Percentiles rank a stretch among this genome's conserved stretches.
These are phyloP conservation scores for Diversispora epigaea DNA, from an alignment of 192 early-diverging fungal species.

Conservation along the genomic window DNA sequence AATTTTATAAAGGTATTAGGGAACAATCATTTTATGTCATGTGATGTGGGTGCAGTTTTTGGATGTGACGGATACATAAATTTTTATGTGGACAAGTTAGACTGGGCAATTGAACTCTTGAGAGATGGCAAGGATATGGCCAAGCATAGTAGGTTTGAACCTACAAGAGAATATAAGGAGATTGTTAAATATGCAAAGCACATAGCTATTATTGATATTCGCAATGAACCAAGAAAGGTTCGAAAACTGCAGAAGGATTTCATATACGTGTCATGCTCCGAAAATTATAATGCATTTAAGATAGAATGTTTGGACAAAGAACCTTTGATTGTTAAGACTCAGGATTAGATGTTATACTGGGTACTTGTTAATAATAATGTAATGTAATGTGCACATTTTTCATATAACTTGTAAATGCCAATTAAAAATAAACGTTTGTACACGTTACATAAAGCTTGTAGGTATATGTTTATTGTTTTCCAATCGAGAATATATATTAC, in stretches of 20 bases:
- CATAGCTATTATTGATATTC: constrained; percentile 32
- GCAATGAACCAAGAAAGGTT: constrained; percentile 24
- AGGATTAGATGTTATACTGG: constrained; percentile 4
- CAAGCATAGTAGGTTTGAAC: constrained; percentile 31
- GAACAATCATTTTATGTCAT: constrained; percentile 8
- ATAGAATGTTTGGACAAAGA: constrained; percentile 26
- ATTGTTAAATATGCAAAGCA: too few species aligned
- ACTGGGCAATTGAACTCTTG: constrained; percentile 41
- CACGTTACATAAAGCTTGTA: too few species aligned
- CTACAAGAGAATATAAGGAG: constrained; percentile 15
- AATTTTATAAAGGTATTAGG: constrained; percentile 12
- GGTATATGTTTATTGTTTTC: too few species aligned
- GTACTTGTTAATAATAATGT: too few species aligned
- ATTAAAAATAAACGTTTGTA: too few species aligned
- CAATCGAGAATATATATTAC: too few species aligned
- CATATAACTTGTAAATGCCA: too few species aligned
- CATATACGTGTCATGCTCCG: constrained; percentile 11
- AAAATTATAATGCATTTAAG: constrained; percentile 25
- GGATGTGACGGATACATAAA: constrained; percentile 33
- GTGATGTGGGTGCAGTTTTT: constrained; percentile 41
- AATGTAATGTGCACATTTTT: too few species aligned
- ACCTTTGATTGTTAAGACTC: neutral
- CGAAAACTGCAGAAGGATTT: neutral
- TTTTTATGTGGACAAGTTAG: constrained; percentile 34
- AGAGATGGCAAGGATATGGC: constrained; percentile 34